Conservation (phyloP, 257 asterid species). For the Euphrasia confusa region DNA sequence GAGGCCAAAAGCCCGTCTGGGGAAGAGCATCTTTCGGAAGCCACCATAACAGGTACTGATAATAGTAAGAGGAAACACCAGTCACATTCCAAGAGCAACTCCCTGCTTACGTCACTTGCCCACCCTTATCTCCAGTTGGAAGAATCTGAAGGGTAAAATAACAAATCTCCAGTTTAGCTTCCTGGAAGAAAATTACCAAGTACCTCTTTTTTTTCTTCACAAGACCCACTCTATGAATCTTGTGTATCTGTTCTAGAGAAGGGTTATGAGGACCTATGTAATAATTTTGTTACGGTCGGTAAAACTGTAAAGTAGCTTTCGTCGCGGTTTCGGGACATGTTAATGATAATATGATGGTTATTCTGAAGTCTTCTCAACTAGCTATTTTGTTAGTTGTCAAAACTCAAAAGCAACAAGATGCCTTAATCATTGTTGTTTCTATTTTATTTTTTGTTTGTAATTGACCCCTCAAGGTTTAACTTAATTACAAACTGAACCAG, state of each 20-base stretch:
- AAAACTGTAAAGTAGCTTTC: slow-evolving; percentile 24
- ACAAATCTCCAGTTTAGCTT: background rate
- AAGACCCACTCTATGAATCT: background rate
- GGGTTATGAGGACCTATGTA: slow-evolving; percentile 20
- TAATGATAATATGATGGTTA: slow-evolving; percentile 1
- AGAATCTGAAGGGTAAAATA: slow-evolving; percentile 43
- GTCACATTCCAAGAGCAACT: slow-evolving; percentile 32
- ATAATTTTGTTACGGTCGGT: slow-evolving; percentile 20
- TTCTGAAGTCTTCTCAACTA: background rate
- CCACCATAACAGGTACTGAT: slow-evolving; percentile 24
- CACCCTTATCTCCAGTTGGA: slow-evolving; percentile 87
- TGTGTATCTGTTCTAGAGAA: slow-evolving; percentile 25
- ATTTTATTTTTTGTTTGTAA: background rate
- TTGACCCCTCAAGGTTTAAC: background rate
- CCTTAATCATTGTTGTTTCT: too few species aligned
- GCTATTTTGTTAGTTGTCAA: background rate
- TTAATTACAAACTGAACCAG: too few species aligned
- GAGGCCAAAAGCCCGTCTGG: slow-evolving; percentile 26
- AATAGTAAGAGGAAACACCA: slow-evolving; percentile 19
- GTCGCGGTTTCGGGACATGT: slow-evolving; percentile 8
- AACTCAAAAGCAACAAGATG: background rate
- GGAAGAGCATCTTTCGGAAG: slow-evolving; percentile 28
- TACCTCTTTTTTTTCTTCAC: slow-evolving; percentile 10
- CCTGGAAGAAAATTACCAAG: slow-evolving; percentile 11
- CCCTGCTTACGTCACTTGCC: slow-evolving; percentile 58